Conservation (phyloP, 352 stramenopile species). For the Peronosclerospora sorghi region DNA sequence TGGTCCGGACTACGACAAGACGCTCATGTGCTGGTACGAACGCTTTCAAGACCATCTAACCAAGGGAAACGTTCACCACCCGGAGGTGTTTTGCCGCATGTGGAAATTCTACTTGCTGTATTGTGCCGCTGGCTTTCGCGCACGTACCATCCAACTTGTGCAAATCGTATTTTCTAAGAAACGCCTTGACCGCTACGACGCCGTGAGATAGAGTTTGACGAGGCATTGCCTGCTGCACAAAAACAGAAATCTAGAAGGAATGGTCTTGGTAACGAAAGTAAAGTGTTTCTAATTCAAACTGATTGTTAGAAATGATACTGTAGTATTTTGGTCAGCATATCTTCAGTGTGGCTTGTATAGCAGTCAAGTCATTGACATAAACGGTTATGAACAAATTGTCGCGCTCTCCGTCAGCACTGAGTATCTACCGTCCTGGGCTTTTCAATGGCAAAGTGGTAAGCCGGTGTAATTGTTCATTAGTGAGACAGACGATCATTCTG, state of each 20-base stretch:
- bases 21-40: constrained; percentile 80
- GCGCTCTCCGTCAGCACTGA: no score
- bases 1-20: constrained; percentile 85
- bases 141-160: constrained; percentile 73
- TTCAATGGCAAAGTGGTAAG: no score
- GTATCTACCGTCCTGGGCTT: no score
- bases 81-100: constrained; percentile 80
- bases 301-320: no score
- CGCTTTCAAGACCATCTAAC: constrained; percentile 78
- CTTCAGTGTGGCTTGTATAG: no score
- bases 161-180: constrained; percentile 85
- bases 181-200: constrained; percentile 64
- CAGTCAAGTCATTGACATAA: no score
- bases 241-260: not conserved
- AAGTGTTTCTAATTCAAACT: no score
- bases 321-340: no score
- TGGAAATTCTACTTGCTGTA: constrained; percentile 87
- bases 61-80: constrained; percentile 63
- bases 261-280: no score
- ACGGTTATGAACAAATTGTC: no score
- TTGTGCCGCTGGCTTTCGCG: constrained; percentile 84
- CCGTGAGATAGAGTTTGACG: constrained; percentile 51
- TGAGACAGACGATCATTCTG: no score
- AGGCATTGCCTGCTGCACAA: constrained; percentile 2
- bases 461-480: no score